Evolutionary conservation across 2,329 filamentous ascomycete genomes (phyloP).

Genomic region (Allantophomopsis cytisporea): DNA sequence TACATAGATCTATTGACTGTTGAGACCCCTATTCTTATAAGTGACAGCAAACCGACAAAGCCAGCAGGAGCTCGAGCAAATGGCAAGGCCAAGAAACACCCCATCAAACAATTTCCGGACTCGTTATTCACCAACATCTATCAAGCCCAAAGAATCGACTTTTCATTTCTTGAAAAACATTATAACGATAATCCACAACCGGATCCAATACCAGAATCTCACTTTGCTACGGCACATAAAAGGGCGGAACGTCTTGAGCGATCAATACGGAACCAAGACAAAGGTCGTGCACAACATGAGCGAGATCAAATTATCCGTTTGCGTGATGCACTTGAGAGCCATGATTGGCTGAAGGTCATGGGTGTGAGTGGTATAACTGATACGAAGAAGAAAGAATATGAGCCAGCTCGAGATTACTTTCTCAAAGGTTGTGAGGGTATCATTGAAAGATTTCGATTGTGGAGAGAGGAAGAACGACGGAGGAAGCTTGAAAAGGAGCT

Average conservation of each 20-base stretch:
- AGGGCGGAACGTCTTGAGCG: slow-evolving; percentile 46
- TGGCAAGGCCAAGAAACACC: slow-evolving; percentile 13
- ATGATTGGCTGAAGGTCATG: slow-evolving; percentile 88
- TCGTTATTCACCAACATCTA: slow-evolving; percentile 40
- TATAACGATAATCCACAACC: slow-evolving; percentile 22
- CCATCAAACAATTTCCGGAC: slow-evolving; percentile 40
- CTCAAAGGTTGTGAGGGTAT: slow-evolving; percentile 71
- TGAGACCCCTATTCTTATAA: slow-evolving; percentile 60
- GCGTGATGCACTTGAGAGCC: slow-evolving; percentile 74
- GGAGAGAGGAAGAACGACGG: slow-evolving; percentile 83
- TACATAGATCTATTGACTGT: slow-evolving; percentile 54
- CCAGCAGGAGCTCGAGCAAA: slow-evolving; percentile 5
- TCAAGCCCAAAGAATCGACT: slow-evolving; percentile 41
- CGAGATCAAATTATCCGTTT: slow-evolving; percentile 50
- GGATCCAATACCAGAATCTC: slow-evolving; percentile 41
- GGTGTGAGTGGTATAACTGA: slow-evolving; percentile 74
- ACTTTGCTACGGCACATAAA: slow-evolving; percentile 40
- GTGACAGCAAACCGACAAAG: slow-evolving; percentile 32
- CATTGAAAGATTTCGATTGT: slow-evolving; percentile 74
- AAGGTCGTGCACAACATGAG: slow-evolving; percentile 51
- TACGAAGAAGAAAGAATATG: slow-evolving; percentile 72
- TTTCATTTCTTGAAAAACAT: slow-evolving; percentile 35
- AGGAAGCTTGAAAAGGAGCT: slow-evolving; percentile 66
- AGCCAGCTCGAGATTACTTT: slow-evolving; percentile 74
- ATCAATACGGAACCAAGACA: slow-evolving; percentile 49